A percentile compares a stretch with the other conserved stretches of the same genome.
These are phyloP conservation scores for Crithidia mellificae DNA, from an alignment of 208 protist species.

Conservation along the genomic window DNA sequence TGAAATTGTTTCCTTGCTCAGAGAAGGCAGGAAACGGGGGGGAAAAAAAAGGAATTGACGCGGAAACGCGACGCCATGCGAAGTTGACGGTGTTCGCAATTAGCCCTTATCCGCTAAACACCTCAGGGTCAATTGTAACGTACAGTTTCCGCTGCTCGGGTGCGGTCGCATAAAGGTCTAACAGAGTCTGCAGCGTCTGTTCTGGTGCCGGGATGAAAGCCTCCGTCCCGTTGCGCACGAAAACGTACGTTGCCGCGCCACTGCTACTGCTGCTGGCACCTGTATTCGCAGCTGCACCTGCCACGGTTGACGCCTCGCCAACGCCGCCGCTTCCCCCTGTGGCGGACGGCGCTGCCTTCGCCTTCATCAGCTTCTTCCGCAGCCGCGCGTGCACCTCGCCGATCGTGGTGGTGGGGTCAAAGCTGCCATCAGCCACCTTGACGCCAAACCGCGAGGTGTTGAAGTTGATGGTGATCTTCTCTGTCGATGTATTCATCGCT, in stretches of 20 bases:
- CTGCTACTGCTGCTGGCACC: slow-evolving; percentile 1
- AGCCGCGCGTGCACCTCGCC: slow-evolving; percentile 63
- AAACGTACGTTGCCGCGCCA: slow-evolving; percentile 47
- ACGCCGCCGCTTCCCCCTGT: not conserved
- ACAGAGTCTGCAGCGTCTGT: slow-evolving; percentile 57
- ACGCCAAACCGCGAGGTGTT: slow-evolving; percentile 50
- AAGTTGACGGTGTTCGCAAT: no score
- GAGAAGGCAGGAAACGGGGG: no score
- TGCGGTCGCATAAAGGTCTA: slow-evolving; percentile 51
- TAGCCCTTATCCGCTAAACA: slow-evolving; percentile 74
- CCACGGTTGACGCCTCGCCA: not conserved
- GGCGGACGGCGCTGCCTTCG: slow-evolving; percentile 5
- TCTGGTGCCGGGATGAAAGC: slow-evolving; percentile 75
- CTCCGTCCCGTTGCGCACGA: slow-evolving; percentile 65
- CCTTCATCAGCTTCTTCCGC: slow-evolving; percentile 60
- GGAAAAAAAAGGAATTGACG: no score
- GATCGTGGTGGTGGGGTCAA: slow-evolving; percentile 56
- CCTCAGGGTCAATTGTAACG: slow-evolving; percentile 55
- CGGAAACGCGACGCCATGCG: no score
- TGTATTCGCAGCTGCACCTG: slow-evolving; percentile 6
- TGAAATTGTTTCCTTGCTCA: no score
- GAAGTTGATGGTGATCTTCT: slow-evolving; percentile 65
- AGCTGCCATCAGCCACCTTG: slow-evolving; percentile 53
- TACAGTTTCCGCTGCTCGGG: slow-evolving; percentile 46
- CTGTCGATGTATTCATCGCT: slow-evolving; percentile 20